Conservation (phyloP, 148 eudicot genomes). For the Suaeda aralocaspica region DNA sequence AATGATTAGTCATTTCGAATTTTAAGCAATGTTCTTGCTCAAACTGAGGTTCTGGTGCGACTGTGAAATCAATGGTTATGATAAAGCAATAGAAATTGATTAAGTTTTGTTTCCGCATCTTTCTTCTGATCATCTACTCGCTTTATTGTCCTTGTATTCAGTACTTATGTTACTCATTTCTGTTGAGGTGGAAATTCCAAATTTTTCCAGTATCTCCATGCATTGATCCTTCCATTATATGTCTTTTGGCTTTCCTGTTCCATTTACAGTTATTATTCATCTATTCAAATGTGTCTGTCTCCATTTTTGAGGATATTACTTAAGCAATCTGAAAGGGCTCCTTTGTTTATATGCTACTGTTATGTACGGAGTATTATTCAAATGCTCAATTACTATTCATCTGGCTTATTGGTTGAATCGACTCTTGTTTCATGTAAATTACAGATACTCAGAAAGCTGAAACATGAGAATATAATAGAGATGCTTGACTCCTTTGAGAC, state of each 20-base stretch:
- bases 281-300: neutral
- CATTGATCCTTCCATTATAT: neutral
- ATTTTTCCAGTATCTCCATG: neutral
- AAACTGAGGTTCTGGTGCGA: neutral
- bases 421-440: constrained; percentile 13
- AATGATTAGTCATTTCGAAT: neutral
- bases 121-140: neutral
- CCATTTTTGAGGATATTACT: neutral
- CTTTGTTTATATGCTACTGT: neutral
- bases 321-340: neutral
- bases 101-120: neutral
- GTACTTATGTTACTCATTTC: neutral
- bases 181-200: neutral
- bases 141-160: neutral
- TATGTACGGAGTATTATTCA: neutral
- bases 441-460: constrained; percentile 88
- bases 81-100: neutral
- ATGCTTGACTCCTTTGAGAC: constrained; percentile 98
- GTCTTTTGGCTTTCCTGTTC: neutral
- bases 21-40: neutral
- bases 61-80: neutral
- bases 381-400: neutral
- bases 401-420: neutral
- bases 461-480: constrained; percentile 91
- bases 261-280: neutral